Evolutionary conservation across 2,329 filamentous ascomycete genomes (phyloP), one percentile per base, ranked within the genome.

Genomic region (Aphanocladium album): DNA sequence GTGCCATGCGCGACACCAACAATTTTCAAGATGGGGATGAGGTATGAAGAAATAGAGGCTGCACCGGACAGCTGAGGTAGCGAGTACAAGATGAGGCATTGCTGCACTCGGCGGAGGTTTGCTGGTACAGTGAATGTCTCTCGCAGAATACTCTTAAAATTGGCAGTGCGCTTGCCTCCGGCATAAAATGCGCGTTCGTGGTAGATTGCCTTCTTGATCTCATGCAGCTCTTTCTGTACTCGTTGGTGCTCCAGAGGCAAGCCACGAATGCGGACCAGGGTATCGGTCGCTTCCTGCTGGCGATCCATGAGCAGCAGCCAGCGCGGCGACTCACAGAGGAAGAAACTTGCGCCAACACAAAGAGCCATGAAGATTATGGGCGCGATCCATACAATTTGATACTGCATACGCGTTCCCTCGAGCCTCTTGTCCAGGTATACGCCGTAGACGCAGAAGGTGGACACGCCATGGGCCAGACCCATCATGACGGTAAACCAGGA

Each of bases 1-100:
- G 70, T 71, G 1, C 68, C 69, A 2, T 70, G 65, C 1, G 62
- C 64, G 1, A 71, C 35, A 1, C 76, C 76, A 6, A 77, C 64
- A 12, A 79, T 60, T 2, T 65, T 70, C 47, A 80, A 60, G 41
- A 80, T 75, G 1, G 77, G 73, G 0, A 80, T 70, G 6, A 79
- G 67, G 62, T 81, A 77, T 14, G 73, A 67, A 0, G 77, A 77
- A 51, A 81, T 74, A 1, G 72, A 70, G 65, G 77, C 77, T 19
- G 76, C 77, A 5, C 78, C 76, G 0, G 76, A 77, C 50, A 79
- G 71, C 64, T 81, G 75, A 0, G 77, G 68, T 12, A 79, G 68
- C 0, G 70, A 68, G 23, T 75, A 78, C 0, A 72, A 72, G 21
- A 76, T 62, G 5, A 77, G 65, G 9, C 68, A 65, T 37, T 77